A percentile compares a stretch with the other conserved stretches of the same genome.
phyloP scores from a whole-genome alignment of 257 asterid genomes.

The Echium plantagineum region DNA sequence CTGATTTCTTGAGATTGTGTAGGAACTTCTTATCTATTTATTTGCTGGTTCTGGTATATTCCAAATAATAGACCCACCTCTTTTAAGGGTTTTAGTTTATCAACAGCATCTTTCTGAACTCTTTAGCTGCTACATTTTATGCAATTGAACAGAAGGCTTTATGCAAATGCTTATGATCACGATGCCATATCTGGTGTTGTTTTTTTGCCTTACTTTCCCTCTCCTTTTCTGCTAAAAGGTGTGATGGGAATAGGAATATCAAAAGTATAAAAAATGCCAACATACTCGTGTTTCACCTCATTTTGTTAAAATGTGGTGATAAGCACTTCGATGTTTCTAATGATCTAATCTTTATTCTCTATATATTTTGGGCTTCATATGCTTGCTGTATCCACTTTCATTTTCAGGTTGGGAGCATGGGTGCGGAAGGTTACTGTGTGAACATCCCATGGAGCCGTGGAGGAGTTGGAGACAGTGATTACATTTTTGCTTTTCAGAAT shows the following conservation, averaged over 20 bases:
- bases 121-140: too few species aligned
- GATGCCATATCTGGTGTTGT: too few species aligned
- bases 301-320: too few species aligned
- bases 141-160: too few species aligned
- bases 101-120: too few species aligned
- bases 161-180: too few species aligned
- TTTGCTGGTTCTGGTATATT: too few species aligned
- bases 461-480: conserved; percentile 97
- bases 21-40: too few species aligned
- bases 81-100: too few species aligned
- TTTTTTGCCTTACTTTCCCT: neutral
- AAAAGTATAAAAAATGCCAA: neutral
- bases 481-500: conserved; percentile 83
- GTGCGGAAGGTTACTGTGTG: conserved; percentile 93
- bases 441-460: conserved; percentile 92
- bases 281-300: neutral
- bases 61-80: too few species aligned
- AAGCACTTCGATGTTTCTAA: neutral
- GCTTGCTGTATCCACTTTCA: neutral
- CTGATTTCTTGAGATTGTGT: too few species aligned
- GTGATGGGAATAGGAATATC: neutral
- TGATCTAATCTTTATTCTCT: neutral
- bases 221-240: neutral
- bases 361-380: neutral
- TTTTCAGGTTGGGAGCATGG: conserved; percentile 80